Conservation (phyloP, 306 rosid genomes). For the Prunus mongolica region DNA sequence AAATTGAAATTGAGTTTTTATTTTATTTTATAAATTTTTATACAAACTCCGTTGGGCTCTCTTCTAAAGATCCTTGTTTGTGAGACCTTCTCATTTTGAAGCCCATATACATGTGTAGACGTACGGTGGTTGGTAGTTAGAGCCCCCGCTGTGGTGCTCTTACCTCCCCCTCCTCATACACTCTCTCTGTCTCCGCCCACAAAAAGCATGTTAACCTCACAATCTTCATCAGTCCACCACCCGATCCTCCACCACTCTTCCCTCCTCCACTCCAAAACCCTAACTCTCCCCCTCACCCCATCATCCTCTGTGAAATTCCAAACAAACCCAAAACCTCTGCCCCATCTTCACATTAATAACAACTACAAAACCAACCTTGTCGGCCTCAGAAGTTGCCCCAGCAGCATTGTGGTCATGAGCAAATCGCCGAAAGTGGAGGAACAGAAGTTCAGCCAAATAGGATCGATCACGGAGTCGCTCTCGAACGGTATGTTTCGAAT, state of each 20-base stretch:
- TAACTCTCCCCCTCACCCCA: not conserved
- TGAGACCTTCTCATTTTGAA: no score
- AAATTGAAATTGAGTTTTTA: no score
- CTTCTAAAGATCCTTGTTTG: no score
- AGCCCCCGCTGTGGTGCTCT: no score
- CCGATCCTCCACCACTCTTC: conserved; percentile 2
- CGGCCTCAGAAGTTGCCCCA: conserved; percentile 2
- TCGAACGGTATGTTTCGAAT: conserved; percentile 56
- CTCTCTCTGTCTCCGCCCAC: not conserved
- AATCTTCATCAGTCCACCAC: not conserved
- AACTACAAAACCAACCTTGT: not conserved
- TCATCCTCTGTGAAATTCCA: not conserved
- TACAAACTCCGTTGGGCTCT: no score
- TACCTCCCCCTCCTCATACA: no score
- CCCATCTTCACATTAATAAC: conserved; percentile 2
- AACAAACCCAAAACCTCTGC: not conserved
- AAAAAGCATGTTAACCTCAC: not conserved
- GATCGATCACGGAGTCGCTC: conserved; percentile 46
- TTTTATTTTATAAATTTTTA: no score
- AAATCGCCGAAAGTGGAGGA: conserved; percentile 37
- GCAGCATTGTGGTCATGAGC: conserved; percentile 17
- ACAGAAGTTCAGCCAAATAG: conserved; percentile 47
- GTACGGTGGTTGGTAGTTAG: no score
- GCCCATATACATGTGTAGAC: no score
- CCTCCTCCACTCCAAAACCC: conserved; percentile 11